Evolutionary conservation across 176 grass and related monocot genomes (phyloP).

Genomic region (Oryza coarctata): DNA sequence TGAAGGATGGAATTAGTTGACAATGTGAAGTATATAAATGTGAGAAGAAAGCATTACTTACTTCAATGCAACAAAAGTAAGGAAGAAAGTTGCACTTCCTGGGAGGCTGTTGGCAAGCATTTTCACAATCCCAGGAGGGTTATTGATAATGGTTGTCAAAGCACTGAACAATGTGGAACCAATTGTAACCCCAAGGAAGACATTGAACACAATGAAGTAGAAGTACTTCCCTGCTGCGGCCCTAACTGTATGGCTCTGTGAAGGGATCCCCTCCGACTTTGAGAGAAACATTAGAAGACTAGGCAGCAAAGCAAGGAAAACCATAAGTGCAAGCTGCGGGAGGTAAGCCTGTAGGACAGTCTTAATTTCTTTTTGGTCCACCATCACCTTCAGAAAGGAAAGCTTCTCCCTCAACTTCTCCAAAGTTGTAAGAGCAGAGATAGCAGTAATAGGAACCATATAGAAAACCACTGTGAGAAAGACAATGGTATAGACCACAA

Average conservation of each 20-base stretch:
- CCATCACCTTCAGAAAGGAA: slow-evolving; percentile 80
- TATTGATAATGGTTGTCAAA: slow-evolving; percentile 40
- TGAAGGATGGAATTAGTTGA: neutral
- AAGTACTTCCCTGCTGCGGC: slow-evolving; percentile 90
- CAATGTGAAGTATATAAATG: neutral
- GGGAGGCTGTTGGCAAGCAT: slow-evolving; percentile 61
- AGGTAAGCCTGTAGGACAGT: slow-evolving; percentile 85
- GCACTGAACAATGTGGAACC: slow-evolving; percentile 37
- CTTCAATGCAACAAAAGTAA: slow-evolving; percentile 87
- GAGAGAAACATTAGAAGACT: slow-evolving; percentile 73
- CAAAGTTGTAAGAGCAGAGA: slow-evolving; percentile 85
- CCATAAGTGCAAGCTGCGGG: slow-evolving; percentile 76
- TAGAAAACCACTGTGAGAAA: slow-evolving; percentile 81
- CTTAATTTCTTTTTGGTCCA: slow-evolving; percentile 43
- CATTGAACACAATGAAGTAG: slow-evolving; percentile 90
- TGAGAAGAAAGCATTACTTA: slow-evolving; percentile 58
- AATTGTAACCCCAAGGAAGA: slow-evolving; percentile 71
- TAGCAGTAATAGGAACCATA: slow-evolving; percentile 59
- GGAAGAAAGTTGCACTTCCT: slow-evolving; percentile 84
- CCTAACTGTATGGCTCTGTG: slow-evolving; percentile 54
- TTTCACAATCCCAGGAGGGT: slow-evolving; percentile 1
- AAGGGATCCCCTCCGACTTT: slow-evolving; percentile 77
- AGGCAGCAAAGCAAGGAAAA: slow-evolving; percentile 88
- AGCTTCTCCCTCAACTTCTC: slow-evolving; percentile 54
- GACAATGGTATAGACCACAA: slow-evolving; percentile 58